Base-by-base conservation (phyloP, 1,139 yeast species). In the Taiozyma sp. region DNA sequence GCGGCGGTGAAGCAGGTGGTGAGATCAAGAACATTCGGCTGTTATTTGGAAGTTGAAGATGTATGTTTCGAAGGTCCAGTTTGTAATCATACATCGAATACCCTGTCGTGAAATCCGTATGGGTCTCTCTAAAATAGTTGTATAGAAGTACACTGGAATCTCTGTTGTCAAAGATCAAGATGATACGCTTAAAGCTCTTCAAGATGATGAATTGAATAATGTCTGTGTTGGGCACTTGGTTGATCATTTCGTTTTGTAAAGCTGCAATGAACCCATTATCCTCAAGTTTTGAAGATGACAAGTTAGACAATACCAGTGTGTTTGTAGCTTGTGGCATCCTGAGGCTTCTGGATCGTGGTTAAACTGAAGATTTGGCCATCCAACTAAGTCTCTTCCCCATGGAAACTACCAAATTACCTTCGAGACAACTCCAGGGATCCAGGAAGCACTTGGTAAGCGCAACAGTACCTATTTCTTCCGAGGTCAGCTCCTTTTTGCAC, bases 1-100 rank as follows among this genome's bases (percentile, higher is more conserved):
- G 65, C 4, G 74, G 73, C 2, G 75, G 75, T 10, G 75, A 71
- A 7, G 68, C 64, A 16, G 75, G 75, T 9, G 75, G 75, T 1
- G 74, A 69, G 7, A 70, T 65, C 46, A 71, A 53, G 51, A 69
- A 70, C 62, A 68, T 53, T 46, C 64, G 60, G 11, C 62, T 57
- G 42, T 63, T 55, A 44, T 59, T 56, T 5, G 75, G 75, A 11
- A 70, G 57, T 48, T 63, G 47, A 22, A 71, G 54, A 48, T 65
- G 64, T 44, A 54, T 57, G 26, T 62, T 57, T 39, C 51, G 59
- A 7, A 57, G 51, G 16, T 53, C 44, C 14, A 54, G 49, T 6
- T 52, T 51, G 41, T 53, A 51, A 16, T 62, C 60, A 43, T 62
- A 56, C 6, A 62, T n/a, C 2, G 64, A 53, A 22, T 45, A 60